Conservation (phyloP, 495 filamentous ascomycete genomes). For the Astrothelium macrocarpum region DNA sequence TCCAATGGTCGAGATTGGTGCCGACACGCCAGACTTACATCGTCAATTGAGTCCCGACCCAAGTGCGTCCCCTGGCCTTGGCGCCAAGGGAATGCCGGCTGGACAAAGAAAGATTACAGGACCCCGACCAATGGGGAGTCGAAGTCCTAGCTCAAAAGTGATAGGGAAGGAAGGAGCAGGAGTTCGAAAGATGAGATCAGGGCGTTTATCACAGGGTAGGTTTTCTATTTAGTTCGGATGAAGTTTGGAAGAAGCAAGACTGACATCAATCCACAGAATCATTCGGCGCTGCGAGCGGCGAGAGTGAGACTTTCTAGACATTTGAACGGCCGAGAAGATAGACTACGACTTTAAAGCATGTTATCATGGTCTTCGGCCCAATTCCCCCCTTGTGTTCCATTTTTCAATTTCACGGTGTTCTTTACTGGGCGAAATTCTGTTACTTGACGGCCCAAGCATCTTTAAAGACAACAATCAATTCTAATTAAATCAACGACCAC, state of each 20-base stretch:
- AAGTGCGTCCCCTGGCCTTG: slow-evolving; percentile 10
- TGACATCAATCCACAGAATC: not conserved
- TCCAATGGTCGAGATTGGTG: slow-evolving; percentile 7
- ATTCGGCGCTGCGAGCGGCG: slow-evolving; percentile 1
- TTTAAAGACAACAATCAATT: not conserved
- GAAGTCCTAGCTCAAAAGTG: slow-evolving; percentile 19
- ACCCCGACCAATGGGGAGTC: slow-evolving; percentile 31
- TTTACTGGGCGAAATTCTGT: not conserved
- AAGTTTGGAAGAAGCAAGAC: not conserved
- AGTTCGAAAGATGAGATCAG: not conserved
- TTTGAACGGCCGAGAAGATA: not conserved
- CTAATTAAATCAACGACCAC: not conserved
- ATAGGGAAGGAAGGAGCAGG: not conserved
- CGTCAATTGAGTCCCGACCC: slow-evolving; percentile 20
- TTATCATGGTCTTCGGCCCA: not conserved
- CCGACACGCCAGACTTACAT: slow-evolving; percentile 8
- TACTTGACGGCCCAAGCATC: not conserved
- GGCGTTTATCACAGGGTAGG: not conserved
- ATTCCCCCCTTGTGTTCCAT: not conserved
- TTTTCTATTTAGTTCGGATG: not conserved
- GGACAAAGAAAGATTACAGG: slow-evolving; percentile 32
- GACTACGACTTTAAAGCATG: not conserved
- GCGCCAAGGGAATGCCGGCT: slow-evolving; percentile 19
- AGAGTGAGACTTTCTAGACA: not conserved
- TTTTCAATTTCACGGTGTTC: not conserved